Evolutionary conservation across 2,329 filamentous ascomycete species (phyloP).

Genomic region (Incumbomyces lentus): DNA sequence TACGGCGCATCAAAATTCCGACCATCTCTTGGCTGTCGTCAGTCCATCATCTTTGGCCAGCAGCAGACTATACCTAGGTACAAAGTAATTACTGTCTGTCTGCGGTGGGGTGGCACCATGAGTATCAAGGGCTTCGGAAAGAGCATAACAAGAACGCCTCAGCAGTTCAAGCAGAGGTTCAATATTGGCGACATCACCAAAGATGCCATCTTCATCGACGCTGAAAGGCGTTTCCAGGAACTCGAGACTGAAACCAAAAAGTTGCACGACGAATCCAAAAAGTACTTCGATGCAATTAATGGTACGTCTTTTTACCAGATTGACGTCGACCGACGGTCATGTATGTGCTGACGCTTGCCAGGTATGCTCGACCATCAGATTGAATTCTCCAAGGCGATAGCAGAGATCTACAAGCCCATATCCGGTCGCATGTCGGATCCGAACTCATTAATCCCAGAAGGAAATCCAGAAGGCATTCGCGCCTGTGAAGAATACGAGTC

Average conservation of each 20-base stretch:
- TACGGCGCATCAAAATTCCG: too few species aligned
- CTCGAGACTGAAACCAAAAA: constrained; percentile 93
- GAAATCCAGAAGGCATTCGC: constrained; percentile 83
- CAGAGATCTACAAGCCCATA: constrained; percentile 96
- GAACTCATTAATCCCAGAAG: constrained; percentile 66
- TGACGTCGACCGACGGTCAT: not conserved
- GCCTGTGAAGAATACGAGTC: constrained; percentile 95
- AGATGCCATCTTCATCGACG: constrained; percentile 87
- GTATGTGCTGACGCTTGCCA: constrained; percentile 22
- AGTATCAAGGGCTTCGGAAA: constrained; percentile 96
- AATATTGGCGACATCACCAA: constrained; percentile 94
- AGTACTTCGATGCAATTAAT: constrained; percentile 97
- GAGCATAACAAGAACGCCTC: constrained; percentile 77
- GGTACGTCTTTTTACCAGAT: constrained; percentile 40
- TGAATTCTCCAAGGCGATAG: constrained; percentile 91
- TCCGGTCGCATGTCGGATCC: constrained; percentile 92
- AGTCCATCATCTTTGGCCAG: too few species aligned
- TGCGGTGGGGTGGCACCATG: constrained; percentile 49
- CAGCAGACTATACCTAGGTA: too few species aligned
- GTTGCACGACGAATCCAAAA: constrained; percentile 91
- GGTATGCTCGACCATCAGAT: constrained; percentile 96
- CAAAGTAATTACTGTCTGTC: too few species aligned
- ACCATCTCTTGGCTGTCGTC: too few species aligned
- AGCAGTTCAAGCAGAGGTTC: constrained; percentile 83
- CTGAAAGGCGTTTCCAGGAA: constrained; percentile 86